phyloP scores from a whole-genome alignment of 1,284 basidiomycete genomes.

The Mixia osmundae region DNA sequence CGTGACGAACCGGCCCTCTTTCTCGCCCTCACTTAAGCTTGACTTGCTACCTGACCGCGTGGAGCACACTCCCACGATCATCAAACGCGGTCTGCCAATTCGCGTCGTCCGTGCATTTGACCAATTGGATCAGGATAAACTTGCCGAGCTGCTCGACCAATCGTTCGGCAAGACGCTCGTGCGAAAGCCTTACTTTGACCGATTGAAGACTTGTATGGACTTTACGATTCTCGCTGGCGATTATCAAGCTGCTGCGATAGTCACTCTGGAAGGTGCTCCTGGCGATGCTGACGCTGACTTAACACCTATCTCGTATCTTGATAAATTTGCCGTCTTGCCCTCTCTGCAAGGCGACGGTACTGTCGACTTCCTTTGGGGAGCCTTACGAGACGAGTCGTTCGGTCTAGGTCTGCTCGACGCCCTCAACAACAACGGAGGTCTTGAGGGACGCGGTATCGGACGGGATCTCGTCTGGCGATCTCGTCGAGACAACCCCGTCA shows the following conservation, averaged over 20 bases:
- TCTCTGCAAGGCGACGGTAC: slow-evolving; percentile 91
- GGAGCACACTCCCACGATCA: slow-evolving; percentile 61
- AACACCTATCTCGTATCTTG: slow-evolving; percentile 61
- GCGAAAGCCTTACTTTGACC: slow-evolving; percentile 46
- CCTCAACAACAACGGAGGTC: slow-evolving; percentile 73
- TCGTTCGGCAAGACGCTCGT: slow-evolving; percentile 61
- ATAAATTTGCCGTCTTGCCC: slow-evolving; percentile 95
- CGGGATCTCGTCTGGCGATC: slow-evolving; percentile 88
- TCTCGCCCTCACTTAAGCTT: slow-evolving; percentile 83
- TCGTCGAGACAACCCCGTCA: slow-evolving; percentile 77
- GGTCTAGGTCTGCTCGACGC: slow-evolving; percentile 82
- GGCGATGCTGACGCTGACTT: slow-evolving; percentile 17
- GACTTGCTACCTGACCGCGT: slow-evolving; percentile 49
- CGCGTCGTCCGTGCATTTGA: slow-evolving; percentile 43
- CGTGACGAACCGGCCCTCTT: slow-evolving; percentile 93
- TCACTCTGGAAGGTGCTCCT: slow-evolving; percentile 47
- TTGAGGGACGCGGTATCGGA: slow-evolving; percentile 68
- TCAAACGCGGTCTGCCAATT: slow-evolving; percentile 70
- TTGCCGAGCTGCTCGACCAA: slow-evolving; percentile 60
- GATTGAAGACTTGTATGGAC: slow-evolving; percentile 54
- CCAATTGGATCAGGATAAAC: slow-evolving; percentile 45
- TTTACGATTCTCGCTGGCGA: slow-evolving; percentile 90
- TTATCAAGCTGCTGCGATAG: slow-evolving; percentile 83
- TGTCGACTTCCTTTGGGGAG: slow-evolving; percentile 98
- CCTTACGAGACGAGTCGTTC: slow-evolving; percentile 92